phyloP scores from a whole-genome alignment of 495 filamentous ascomycete genomes.

The Penicillium crystallinum region DNA sequence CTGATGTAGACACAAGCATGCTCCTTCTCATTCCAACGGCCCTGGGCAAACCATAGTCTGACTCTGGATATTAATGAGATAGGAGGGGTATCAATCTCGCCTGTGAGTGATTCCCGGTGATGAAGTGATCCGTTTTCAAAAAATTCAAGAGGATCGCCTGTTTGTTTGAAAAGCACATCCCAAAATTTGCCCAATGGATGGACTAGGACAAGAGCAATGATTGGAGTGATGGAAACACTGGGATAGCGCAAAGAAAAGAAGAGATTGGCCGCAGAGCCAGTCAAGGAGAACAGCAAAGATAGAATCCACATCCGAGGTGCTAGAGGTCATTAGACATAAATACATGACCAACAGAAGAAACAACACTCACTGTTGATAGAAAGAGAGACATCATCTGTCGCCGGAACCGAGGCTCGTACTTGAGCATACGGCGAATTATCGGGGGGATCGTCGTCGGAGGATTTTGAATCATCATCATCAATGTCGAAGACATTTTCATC shows the following conservation, averaged over 20 bases:
- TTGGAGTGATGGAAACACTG: conserved; percentile 77
- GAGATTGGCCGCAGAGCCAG: conserved; percentile 77
- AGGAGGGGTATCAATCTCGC: conserved; percentile 11
- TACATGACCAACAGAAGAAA: neutral
- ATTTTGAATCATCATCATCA: conserved; percentile 23
- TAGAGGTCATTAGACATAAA: neutral
- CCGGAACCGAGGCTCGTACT: conserved; percentile 72
- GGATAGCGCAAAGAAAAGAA: conserved; percentile 84
- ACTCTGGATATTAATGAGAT: conserved; percentile 17
- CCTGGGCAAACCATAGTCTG: conserved; percentile 72
- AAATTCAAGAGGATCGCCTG: conserved; percentile 51
- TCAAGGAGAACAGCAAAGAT: conserved; percentile 68
- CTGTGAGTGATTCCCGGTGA: conserved; percentile 16
- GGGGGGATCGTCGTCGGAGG: conserved; percentile 24
- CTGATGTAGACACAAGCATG: conserved; percentile 83
- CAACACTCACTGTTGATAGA: conserved; percentile 61
- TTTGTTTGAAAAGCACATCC: conserved; percentile 62
- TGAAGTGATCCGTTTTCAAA: conserved; percentile 39
- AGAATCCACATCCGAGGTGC: conserved; percentile 80
- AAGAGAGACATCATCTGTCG: conserved; percentile 63
- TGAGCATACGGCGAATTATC: conserved; percentile 51
- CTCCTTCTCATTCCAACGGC: conserved; percentile 81
- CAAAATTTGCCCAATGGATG: conserved; percentile 75
- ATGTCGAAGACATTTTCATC: conserved; percentile 22
- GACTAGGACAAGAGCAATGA: conserved; percentile 75